Conservation (phyloP, 257 asterid genomes). For the Petunia axillaris region DNA sequence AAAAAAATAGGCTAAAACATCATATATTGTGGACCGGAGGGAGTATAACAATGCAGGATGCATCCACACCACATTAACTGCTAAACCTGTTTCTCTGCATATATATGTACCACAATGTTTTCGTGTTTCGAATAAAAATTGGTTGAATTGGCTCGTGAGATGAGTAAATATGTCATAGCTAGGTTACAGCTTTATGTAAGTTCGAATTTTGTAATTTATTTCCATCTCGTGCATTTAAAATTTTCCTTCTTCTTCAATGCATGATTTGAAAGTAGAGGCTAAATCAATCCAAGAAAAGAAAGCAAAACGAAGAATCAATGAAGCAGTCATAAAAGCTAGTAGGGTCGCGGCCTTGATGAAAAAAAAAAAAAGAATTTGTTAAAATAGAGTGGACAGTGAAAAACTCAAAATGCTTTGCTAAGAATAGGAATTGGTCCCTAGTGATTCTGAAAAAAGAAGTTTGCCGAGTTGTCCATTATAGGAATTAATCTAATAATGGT, state of each 20-base stretch:
- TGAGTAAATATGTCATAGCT: too few species aligned
- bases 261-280: not conserved
- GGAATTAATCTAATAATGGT: conserved; percentile 18
- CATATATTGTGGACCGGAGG: too few species aligned
- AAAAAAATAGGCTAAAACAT: too few species aligned
- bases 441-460: conserved; percentile 2
- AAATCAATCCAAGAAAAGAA: conserved; percentile 7
- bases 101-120: conserved; percentile 19
- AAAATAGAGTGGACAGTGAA: not conserved
- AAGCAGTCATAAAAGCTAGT: not conserved
- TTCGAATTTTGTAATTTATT: not conserved
- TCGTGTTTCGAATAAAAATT: not conserved
- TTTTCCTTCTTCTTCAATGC: not conserved
- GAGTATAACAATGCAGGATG: not conserved
- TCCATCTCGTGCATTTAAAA: conserved; percentile 5
- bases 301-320: not conserved
- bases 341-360: not conserved
- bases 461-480: not conserved
- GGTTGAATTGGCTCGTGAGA: not conserved
- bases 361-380: not conserved
- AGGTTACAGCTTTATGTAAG: conserved; percentile 2
- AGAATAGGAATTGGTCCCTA: conserved; percentile 21
- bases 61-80: not conserved
- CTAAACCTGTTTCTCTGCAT: conserved; percentile 1
- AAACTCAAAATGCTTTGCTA: not conserved